phyloP scores from a whole-genome alignment of 345 rosid species.

The Sapria himalayana region DNA sequence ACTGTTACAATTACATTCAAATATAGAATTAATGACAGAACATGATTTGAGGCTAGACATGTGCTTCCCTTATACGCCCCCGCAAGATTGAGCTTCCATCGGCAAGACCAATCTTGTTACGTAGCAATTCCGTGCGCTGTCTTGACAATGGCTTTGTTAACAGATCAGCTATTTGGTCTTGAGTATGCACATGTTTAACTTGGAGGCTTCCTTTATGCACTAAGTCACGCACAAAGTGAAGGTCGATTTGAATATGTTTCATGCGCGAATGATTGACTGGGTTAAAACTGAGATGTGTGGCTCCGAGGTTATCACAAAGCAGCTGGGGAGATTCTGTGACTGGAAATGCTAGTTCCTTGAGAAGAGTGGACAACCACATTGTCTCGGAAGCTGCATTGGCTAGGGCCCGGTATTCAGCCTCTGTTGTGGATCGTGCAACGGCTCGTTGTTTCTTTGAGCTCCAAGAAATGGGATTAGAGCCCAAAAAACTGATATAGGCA shows the following conservation, averaged over 20 bases:
- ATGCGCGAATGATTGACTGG: not conserved
- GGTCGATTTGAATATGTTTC: not conserved
- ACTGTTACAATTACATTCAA: too few species aligned
- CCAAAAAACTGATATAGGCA: slow-evolving; percentile 1
- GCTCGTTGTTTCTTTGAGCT: not conserved
- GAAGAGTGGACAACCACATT: not conserved
- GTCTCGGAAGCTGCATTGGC: not conserved
- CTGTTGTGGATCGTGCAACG: not conserved
- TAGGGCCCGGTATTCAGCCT: not conserved
- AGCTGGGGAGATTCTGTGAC: not conserved
- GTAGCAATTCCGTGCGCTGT: not conserved
- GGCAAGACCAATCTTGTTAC: not conserved
- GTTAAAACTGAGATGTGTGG: slow-evolving; percentile 1
- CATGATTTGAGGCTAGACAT: too few species aligned
- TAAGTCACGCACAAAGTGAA: not conserved
- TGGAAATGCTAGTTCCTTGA: not conserved
- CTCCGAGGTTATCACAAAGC: not conserved
- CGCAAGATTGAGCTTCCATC: slow-evolving; percentile 1
- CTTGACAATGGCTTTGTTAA: not conserved
- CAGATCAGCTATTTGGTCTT: slow-evolving; percentile 1
- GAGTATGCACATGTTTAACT: not conserved
- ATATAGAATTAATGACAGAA: too few species aligned
- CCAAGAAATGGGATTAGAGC: not conserved
- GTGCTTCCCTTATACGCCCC: slow-evolving; percentile 2
- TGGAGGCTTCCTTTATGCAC: not conserved